Evolutionary conservation across 768 basidiomycete genomes (phyloP).

Genomic region (Pholiota microspora): DNA sequence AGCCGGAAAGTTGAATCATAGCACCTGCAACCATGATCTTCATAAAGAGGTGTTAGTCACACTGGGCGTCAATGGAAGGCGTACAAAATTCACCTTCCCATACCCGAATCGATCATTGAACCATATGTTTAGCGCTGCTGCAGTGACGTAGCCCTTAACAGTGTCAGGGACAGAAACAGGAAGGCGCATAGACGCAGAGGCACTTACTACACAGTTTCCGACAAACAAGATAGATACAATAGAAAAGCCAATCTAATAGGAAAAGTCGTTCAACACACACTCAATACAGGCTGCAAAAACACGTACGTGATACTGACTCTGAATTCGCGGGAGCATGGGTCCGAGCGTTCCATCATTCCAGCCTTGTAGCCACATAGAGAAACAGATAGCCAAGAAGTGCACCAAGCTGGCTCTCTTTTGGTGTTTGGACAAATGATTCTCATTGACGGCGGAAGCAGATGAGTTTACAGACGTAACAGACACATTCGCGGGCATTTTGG

Average conservation of each 20-base stretch:
- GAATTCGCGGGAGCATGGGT: slow-evolving; percentile 72
- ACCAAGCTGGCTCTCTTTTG: slow-evolving; percentile 26
- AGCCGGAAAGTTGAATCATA: slow-evolving; percentile 47
- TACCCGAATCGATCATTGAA: slow-evolving; percentile 37
- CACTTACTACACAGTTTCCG: slow-evolving; percentile 18
- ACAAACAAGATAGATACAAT: slow-evolving; percentile 23
- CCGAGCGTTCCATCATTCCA: slow-evolving; percentile 81
- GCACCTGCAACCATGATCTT: slow-evolving; percentile 36
- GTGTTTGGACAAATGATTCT: slow-evolving; percentile 7
- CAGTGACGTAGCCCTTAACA: slow-evolving; percentile 35
- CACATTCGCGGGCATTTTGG: neutral
- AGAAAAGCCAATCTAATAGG: slow-evolving; percentile 19
- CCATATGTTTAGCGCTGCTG: slow-evolving; percentile 36
- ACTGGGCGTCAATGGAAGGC: neutral
- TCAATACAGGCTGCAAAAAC: too few relatives aligned
- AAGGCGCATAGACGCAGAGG: neutral
- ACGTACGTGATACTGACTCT: slow-evolving; percentile 48
- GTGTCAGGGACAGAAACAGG: neutral
- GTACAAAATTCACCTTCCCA: slow-evolving; percentile 32
- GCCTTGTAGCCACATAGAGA: slow-evolving; percentile 56
- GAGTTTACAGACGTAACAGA: neutral
- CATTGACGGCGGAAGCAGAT: neutral
- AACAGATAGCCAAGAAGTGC: slow-evolving; percentile 59
- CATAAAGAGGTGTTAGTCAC: neutral
- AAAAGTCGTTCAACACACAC: too few relatives aligned